Evolutionary conservation across 2,329 filamentous ascomycete genomes (phyloP), one percentile per base, ranked within the genome.

Genomic region (Microsporum ferrugineum): DNA sequence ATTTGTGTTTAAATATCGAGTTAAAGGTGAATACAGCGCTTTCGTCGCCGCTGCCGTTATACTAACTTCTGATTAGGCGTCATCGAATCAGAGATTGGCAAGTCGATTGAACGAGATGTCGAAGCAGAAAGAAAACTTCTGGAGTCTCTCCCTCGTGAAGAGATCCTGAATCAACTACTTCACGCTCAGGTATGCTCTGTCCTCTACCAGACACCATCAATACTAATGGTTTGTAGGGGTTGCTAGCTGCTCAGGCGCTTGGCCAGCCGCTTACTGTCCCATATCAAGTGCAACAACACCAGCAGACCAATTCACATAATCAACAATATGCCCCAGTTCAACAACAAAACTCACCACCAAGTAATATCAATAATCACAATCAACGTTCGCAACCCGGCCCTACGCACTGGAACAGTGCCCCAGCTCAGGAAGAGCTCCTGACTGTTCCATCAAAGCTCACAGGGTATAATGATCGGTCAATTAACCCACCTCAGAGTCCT

Each of bases 1-100:
- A 60, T 72, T 72, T 61, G 62, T 71, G 36, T 72, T 72, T 64
- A 71, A 70, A 45, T 72, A 72, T 63, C 67, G 70, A 31, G 33
- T 55, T 6, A 59, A 63, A 63, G 64, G 66, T 64, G 29, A 31
- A 17, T 27, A 5, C 7, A 36, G 7, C 17, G 3, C 12, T 17
- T 14, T 29, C 2, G 7, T 55, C 2, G 5, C 27, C 23, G 4
- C 43, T 33, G 4, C 8, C 3, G 4, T 3, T 14, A 10, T 17
- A 34, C 57, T 59, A 38, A 59, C 14, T 14, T 31, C 10, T 14
- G 29, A 56, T 23, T 51, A 68, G 66, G 63, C 5, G 58, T 62
- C 10, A 63, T 68, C 43, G 64, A 65, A 38, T 47, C 61, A 33
- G 62, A 61, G 23, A 65, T 66, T 34, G 53, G 61, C 7, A 60